These are phyloP conservation scores for Platanthera guangdongensis DNA, from an alignment of 106 monocot genomes.

Conservation along the genomic window DNA sequence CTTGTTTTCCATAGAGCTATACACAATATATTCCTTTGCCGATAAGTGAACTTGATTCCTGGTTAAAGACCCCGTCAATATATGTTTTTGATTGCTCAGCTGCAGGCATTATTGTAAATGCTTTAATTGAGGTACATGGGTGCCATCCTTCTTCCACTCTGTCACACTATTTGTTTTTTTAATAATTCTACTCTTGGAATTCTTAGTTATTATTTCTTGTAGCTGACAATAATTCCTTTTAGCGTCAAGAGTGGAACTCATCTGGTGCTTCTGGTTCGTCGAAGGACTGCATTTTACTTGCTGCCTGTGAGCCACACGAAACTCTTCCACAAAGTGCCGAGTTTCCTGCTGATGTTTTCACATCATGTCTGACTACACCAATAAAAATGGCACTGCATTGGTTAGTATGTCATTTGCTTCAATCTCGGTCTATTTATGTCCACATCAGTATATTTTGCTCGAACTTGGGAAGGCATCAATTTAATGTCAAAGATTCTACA, in stretches of 20 bases:
- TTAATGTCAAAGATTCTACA: not conserved
- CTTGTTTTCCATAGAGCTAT: constrained; percentile 50
- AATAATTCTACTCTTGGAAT: not conserved
- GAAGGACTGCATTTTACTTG: constrained; percentile 92
- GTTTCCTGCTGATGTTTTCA: constrained; percentile 97
- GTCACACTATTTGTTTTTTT: constrained; percentile 5
- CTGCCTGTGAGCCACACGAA: constrained; percentile 88
- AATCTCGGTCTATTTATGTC: not conserved
- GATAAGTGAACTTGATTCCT: constrained; percentile 86
- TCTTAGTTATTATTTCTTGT: constrained; percentile 4
- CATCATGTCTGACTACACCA: constrained; percentile 89
- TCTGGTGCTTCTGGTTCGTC: constrained; percentile 35
- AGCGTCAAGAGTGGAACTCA: constrained; percentile 45
- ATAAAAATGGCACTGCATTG: constrained; percentile 25
- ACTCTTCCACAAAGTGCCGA: constrained; percentile 90
- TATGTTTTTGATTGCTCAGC: constrained; percentile 98
- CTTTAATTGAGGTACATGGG: constrained; percentile 59
- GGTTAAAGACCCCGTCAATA: constrained; percentile 92
- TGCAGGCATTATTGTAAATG: constrained; percentile 83
- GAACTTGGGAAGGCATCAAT: not conserved
- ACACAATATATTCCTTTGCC: constrained; percentile 95
- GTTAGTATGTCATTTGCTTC: not conserved
- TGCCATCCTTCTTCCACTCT: not conserved
- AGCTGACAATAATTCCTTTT: constrained; percentile 7
- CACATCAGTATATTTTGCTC: not conserved